Evolutionary conservation across 2,329 filamentous ascomycete species (phyloP), one percentile per base, ranked within the genome.

Genomic region (Ceratocystis harringtonii): DNA sequence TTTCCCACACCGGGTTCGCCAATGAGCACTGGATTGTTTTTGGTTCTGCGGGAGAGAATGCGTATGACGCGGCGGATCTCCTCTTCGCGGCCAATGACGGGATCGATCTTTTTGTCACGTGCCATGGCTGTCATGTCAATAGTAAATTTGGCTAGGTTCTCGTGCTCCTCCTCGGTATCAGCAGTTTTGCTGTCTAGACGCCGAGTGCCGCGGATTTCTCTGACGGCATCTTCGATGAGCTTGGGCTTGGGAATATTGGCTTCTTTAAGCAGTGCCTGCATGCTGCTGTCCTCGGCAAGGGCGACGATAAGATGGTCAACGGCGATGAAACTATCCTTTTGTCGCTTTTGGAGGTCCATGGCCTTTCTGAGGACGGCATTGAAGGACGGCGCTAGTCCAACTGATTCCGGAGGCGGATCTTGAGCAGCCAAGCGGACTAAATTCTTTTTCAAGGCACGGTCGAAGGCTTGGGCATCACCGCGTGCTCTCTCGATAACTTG

Each of bases 1-100:
- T 99, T 99, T 73, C 94, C 94, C 28, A 97, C 94, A 85, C 94
- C 94, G 44, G 94, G 92, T 74, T 97, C 92, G 78, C 94, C 94
- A 69, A 99, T 97, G 70, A 99, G 83, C 61, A 97, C 92, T 1
- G 94, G 94, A 76, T 99, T 99, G 81, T 99, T 97, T 83, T 97
- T 97, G 68, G 92, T 97, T 73, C 92, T 84, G 74, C 94, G 83
- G 44, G 91, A 95, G 68, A 97, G 79, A 69, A 97, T 97, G 66
- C 92, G 86, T 70, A 97, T 85, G 28, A 96, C 92, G 72, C 92
- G 83, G 72, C 92, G 83, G 71, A 96, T 96, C 75, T 97, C 94
- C 73, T 96, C 92, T 74, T 97, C 92, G 76, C 92, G 84, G 52
- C 92, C 92, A 76, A 97, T 97, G 74, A 97, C 92, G 1, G 92